Base-by-base conservation (phyloP, 352 stramenopile species). In the Peronospora destructor region DNA sequence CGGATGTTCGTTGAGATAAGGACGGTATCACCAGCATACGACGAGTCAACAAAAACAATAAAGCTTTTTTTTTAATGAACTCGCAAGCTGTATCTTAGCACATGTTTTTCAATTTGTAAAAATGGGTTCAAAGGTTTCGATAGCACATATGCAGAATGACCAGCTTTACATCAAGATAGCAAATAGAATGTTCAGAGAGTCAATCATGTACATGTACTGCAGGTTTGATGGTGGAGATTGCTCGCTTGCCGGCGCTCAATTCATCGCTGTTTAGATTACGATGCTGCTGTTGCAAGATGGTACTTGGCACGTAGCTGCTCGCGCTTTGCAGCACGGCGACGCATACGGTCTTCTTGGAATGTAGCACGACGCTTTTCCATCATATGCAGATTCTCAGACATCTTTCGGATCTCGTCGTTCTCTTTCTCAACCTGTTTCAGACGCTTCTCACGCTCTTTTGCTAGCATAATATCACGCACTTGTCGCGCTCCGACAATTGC, bases 291-390 rank as follows among this genome's bases (percentile, higher is more conserved):
- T 35, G 71, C 51, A 34, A 86, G 55, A 33, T 85, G 64, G 61
- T 88, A 88, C 64, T 88, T 88, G 53, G 67, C 64, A 39, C 77
- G 77, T 55, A 88, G 53, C 50, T 73, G 57, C 56, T 86, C 77
- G 38, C 77, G 72, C 48, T 75, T 74, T 58, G 77, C 68, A 4
- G 71, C 74, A 4, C 75, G 72, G 38, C 70, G 76, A 13, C 64
- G 68, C 41, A 86, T 44, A 3, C 74, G 74, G 21, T 86, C 74
- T 59, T 88, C 64, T 14, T 86, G 77, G 54, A 88, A 88, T 26
- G 71, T 81, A 10, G 64, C 61, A 42, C 81, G 83, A 34, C 64
- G 61, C 49, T 85, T 66, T 45, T 88, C 68, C 40, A 84, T 68
- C 45, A 56, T 53, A 16, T 70, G 59, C 45, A 85, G 34, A 34